Conservation (phyloP, 805 yeast genomes). For the Ogataea henricii region DNA sequence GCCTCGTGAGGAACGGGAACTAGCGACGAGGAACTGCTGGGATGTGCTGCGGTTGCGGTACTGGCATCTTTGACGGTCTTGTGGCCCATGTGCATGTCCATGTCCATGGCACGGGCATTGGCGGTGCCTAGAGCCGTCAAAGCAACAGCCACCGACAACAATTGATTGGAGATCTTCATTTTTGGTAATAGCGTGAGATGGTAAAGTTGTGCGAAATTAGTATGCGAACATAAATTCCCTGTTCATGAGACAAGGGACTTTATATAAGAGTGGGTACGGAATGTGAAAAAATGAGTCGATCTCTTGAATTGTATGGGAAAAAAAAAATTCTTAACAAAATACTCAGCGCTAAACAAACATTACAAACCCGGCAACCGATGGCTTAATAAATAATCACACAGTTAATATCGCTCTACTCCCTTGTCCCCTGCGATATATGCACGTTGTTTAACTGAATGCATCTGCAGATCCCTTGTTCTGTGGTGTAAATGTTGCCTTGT, state of each 20-base stretch:
- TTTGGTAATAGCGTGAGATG: not conserved
- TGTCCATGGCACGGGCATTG: conserved; percentile 1
- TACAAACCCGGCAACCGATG: conserved; percentile 6
- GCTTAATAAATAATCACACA: not conserved
- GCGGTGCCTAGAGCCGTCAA: conserved; percentile 1
- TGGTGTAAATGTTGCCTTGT: not conserved
- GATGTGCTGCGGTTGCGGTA: not conserved
- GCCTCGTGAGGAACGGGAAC: conserved; percentile 50
- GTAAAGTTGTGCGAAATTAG: not conserved
- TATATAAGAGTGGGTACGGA: not conserved
- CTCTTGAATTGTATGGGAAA: not conserved
- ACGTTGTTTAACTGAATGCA: not conserved
- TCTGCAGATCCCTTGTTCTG: conserved; percentile 4
- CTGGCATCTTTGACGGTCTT: not conserved
- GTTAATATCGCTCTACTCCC: not conserved
- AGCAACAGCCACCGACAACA: not conserved
- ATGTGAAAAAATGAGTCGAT: not conserved
- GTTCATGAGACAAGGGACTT: not conserved
- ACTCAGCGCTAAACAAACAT: not conserved
- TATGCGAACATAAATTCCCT: not conserved
- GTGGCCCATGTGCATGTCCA: conserved; percentile 16
- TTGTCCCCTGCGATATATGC: conserved; percentile 2
- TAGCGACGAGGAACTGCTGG: conserved; percentile 10
- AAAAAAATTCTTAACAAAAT: not conserved
- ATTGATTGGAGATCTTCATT: conserved; percentile 4